Base-by-base conservation (phyloP, 305 asterid species). In the Plantago coronopus region DNA sequence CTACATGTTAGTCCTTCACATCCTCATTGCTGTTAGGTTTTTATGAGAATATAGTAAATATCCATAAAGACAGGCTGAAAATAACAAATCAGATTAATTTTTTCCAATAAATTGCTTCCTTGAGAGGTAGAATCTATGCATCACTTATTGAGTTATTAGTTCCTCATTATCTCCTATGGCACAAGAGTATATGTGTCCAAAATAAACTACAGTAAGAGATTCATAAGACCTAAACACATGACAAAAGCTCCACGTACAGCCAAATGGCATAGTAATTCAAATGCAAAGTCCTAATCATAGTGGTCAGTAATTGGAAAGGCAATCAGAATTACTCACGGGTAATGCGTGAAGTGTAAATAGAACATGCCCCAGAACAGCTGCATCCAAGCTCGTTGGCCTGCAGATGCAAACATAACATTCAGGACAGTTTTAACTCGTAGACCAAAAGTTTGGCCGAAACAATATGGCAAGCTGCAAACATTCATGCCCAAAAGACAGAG, bases 331-430 rank as follows among this genome's bases (percentile, higher is more conserved):
- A 88, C 96, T 91, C 91, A 91, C 98, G 7, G 96, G 97, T 71
- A 91, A 80, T 45, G 91, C 97, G 75, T 77, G 80, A 63, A 91
- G 94, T 25, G 83, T 79, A 64, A 89, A 76, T 65, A 86, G 89
- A 62, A 73, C 87, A 76, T 89, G 88, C 29, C 89, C 93, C 62
- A 91, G 82, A 69, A 91, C 72, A 74, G 56, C 71, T 57, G 98
- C 97, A 75, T 89, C 98, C 93, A 91, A 74, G 72, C 98, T 87
- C 62, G 97, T 81, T 23, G 96, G 88, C 87, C 96, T 91, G 79
- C 74, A 71, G 54, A 22, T 5, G 49, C 50, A 72, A 48, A 58
- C 46, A 66, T 66, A 51, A 60, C 54, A 56, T 69, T 63, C 69
- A 38, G 49, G 46, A 66, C 67, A 66, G 54, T 44, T 44, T 53